Percentiles rank a stretch among this genome's conserved stretches.
These are phyloP conservation scores for Fusarium napiforme DNA, from an alignment of 2,329 filamentous ascomycete species.

Conservation along the genomic window DNA sequence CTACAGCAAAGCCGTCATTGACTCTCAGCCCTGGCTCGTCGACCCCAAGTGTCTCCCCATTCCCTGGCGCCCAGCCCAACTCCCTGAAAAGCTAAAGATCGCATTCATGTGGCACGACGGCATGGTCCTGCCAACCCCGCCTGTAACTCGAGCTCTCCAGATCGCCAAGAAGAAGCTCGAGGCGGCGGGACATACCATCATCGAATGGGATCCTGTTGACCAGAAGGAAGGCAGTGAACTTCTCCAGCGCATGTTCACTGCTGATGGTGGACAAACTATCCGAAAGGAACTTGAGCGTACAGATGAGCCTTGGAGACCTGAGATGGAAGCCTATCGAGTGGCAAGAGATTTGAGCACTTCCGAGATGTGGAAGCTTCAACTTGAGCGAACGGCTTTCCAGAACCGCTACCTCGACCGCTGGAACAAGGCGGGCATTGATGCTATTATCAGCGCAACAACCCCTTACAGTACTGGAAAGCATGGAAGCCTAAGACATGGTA, in stretches of 20 bases:
- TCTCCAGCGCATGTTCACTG: conserved; percentile 59
- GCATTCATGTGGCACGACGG: conserved; percentile 74
- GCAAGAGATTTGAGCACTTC: conserved; percentile 54
- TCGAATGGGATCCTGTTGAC: conserved; percentile 61
- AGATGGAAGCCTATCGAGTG: conserved; percentile 49
- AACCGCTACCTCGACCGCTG: conserved; percentile 59
- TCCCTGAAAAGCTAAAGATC: conserved; percentile 60
- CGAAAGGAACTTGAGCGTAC: conserved; percentile 52
- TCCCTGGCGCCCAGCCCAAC: conserved; percentile 59
- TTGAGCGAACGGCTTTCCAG: conserved; percentile 58
- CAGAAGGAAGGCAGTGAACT: conserved; percentile 53
- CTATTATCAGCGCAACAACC: conserved; percentile 68
- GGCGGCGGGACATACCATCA: conserved; percentile 60
- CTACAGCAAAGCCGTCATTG: conserved; percentile 64
- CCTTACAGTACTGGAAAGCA: conserved; percentile 57
- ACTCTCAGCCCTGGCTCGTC: conserved; percentile 63
- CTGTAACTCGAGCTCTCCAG: conserved; percentile 66
- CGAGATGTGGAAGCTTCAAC: conserved; percentile 61
- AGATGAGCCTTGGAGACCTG: conserved; percentile 56
- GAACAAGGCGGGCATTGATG: conserved; percentile 65
- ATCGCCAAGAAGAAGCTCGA: conserved; percentile 57
- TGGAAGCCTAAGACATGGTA: conserved; percentile 57
- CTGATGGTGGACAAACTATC: conserved; percentile 59
- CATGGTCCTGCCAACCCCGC: conserved; percentile 73
- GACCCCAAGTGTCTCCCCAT: conserved; percentile 70